Conservation (phyloP, 2,329 filamentous ascomycete genomes). For the Fusarium abutilonis region DNA sequence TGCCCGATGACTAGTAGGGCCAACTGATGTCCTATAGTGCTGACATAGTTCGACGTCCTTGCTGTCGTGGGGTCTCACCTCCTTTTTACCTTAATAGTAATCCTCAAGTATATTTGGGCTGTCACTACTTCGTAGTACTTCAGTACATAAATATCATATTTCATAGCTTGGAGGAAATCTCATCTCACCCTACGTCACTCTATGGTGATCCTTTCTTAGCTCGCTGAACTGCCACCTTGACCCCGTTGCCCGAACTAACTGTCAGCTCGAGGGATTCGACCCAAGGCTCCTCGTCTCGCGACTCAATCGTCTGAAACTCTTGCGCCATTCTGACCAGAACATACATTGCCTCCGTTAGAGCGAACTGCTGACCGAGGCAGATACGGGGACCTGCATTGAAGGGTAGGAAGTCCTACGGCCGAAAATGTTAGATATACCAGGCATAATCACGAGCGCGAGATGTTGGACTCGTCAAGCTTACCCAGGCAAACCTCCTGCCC, state of each 20-base stretch:
- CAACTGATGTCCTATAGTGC: too few species aligned
- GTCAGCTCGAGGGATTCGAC: neutral
- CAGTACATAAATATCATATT: too few species aligned
- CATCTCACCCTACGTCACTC: too few species aligned
- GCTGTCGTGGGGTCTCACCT: too few species aligned
- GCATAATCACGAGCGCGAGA: too few species aligned
- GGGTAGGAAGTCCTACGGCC: constrained; percentile 55
- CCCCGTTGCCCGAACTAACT: neutral
- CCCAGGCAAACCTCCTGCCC: constrained; percentile 42
- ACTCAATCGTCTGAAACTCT: neutral
- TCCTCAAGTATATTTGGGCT: too few species aligned
- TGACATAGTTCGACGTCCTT: too few species aligned
- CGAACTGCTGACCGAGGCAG: constrained; percentile 48
- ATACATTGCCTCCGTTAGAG: constrained; percentile 31
- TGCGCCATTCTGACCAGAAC: constrained; percentile 31
- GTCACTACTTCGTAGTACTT: too few species aligned
- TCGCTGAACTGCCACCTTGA: neutral
- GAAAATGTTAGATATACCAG: neutral
- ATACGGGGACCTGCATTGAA: constrained; percentile 60
- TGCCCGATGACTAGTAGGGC: too few species aligned
- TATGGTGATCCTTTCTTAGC: too few species aligned
- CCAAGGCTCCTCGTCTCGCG: neutral
- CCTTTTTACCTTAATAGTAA: too few species aligned
- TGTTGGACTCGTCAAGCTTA: neutral
- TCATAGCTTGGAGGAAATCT: too few species aligned